phyloP scores from a whole-genome alignment of 495 filamentous ascomycete genomes.

The Pyrenula aspistea region DNA sequence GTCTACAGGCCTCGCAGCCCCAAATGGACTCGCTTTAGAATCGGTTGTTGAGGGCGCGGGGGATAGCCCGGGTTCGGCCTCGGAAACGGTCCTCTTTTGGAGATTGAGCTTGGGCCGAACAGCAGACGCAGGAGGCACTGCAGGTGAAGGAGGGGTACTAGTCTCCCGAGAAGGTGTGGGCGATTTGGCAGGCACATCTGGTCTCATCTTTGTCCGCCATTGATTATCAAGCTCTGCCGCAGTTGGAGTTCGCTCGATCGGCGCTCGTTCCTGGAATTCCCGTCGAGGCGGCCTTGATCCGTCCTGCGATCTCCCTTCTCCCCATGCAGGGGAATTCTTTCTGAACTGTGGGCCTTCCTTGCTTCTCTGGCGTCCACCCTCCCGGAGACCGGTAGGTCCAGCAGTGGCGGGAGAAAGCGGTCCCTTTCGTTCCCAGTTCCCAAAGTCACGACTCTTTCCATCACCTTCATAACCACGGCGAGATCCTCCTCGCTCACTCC shows the following conservation, averaged over 20 bases:
- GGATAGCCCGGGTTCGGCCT: constrained; percentile 42
- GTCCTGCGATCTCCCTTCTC: constrained; percentile 68
- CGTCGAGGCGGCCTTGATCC: constrained; percentile 72
- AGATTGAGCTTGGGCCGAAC: constrained; percentile 71
- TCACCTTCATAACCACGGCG: constrained; percentile 53
- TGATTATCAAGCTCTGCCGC: constrained; percentile 79
- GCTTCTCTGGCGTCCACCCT: constrained; percentile 56
- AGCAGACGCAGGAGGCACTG: constrained; percentile 36
- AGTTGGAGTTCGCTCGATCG: constrained; percentile 56
- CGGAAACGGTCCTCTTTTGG: constrained; percentile 76
- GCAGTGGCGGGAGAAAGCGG: constrained; percentile 65
- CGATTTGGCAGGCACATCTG: constrained; percentile 41
- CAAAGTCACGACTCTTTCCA: constrained; percentile 74
- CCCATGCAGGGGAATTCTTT: constrained; percentile 70
- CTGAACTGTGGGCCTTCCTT: constrained; percentile 52
- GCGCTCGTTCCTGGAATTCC: constrained; percentile 60
- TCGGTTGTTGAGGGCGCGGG: constrained; percentile 36
- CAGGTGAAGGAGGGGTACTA: constrained; percentile 54
- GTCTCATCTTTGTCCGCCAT: constrained; percentile 75
- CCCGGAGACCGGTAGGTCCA: constrained; percentile 39
- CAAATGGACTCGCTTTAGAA: constrained; percentile 82
- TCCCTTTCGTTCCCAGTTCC: constrained; percentile 92
- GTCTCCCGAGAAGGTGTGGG: constrained; percentile 48
- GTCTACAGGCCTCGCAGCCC: constrained; percentile 80
- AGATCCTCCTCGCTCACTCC: constrained; percentile 36